Conservation (phyloP, 2,329 filamentous ascomycete species). For the Alternaria brassicae region DNA sequence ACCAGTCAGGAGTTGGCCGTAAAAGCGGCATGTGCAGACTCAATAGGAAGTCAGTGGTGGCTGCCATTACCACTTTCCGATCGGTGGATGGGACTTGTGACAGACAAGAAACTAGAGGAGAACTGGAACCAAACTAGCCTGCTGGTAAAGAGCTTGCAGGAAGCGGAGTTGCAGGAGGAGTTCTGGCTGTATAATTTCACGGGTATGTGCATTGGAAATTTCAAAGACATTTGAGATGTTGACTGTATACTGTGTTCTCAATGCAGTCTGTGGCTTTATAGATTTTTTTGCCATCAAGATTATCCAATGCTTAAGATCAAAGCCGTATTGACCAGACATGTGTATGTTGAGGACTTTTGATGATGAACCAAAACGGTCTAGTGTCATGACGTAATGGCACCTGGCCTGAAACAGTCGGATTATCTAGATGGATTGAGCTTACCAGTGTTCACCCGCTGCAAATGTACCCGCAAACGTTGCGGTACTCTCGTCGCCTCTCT, state of each 20-base stretch:
- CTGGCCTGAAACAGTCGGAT: not conserved
- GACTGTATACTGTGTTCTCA: no score
- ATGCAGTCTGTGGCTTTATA: no score
- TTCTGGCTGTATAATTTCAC: not conserved
- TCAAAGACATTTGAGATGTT: not conserved
- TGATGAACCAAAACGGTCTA: not conserved
- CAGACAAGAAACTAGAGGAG: not conserved
- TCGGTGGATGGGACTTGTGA: not conserved
- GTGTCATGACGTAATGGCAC: not conserved
- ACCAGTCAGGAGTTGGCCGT: not conserved
- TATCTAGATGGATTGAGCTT: not conserved
- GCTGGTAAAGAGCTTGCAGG: not conserved
- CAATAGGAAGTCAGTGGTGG: not conserved
- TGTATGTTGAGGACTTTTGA: not conserved
- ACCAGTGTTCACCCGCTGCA: not conserved
- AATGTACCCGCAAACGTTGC: not conserved
- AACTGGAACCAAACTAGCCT: not conserved
- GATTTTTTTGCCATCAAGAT: not conserved
- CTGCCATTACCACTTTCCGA: not conserved
- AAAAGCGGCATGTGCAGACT: not conserved
- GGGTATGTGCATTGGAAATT: not conserved
- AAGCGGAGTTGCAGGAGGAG: not conserved
- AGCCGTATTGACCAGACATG: not conserved
- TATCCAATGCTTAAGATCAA: not conserved
- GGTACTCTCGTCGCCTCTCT: not conserved